phyloP scores from a whole-genome alignment of 2,329 filamentous ascomycete species.

The Colletotrichum sp. region DNA sequence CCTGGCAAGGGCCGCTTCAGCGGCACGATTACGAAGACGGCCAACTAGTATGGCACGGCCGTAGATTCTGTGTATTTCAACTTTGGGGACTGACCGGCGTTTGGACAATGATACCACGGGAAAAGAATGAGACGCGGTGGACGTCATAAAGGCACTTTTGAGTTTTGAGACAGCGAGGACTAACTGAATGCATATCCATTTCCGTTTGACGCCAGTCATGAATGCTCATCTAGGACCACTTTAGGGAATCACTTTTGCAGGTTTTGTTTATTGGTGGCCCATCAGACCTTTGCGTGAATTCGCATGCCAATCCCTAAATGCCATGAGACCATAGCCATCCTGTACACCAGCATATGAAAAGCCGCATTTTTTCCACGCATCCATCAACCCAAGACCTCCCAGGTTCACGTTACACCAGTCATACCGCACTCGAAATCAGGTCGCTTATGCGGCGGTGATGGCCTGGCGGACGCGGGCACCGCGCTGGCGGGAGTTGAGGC shows the following conservation, averaged over 20 bases:
- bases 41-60: neutral
- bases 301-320: conserved; percentile 41
- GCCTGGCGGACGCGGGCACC: conserved; percentile 71
- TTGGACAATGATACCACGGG: conserved; percentile 1
- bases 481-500: conserved; percentile 91
- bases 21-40: conserved; percentile 31
- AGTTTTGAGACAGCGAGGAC: neutral
- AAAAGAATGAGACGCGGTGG: neutral
- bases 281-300: conserved; percentile 23
- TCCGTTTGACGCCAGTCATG: conserved; percentile 18
- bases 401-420: conserved; percentile 13
- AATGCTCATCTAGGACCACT: neutral
- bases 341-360: conserved; percentile 34
- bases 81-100: neutral
- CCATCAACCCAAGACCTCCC: conserved; percentile 24
- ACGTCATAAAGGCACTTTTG: neutral
- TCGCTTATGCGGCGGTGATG: conserved; percentile 66
- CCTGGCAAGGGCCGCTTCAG: conserved; percentile 47
- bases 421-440: conserved; percentile 8
- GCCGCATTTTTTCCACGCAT: conserved; percentile 26
- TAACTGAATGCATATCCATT: conserved; percentile 37
- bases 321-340: conserved; percentile 35
- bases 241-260: conserved; percentile 16
- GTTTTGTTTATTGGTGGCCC: conserved; percentile 23
- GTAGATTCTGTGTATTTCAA: neutral